Evolutionary conservation across 768 basidiomycete species (phyloP).

Genomic region (Rhodotorula babjevae): DNA sequence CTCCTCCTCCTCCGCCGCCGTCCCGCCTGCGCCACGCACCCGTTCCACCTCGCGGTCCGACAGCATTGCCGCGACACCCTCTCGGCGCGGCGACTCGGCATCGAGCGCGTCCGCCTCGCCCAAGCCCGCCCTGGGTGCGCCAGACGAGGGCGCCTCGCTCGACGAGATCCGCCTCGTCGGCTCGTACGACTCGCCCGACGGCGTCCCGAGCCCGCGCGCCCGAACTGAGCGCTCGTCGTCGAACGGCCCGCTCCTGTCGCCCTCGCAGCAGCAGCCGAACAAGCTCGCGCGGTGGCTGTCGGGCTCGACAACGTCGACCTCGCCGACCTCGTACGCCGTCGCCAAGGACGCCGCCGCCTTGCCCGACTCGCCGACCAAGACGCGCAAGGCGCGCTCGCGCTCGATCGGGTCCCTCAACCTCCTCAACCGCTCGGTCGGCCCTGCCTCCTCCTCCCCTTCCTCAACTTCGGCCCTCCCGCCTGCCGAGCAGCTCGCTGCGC

Average conservation of each 20-base stretch:
- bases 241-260: not conserved
- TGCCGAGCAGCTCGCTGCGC: too few species aligned
- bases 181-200: not conserved
- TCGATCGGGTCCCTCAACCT: constrained; percentile 27
- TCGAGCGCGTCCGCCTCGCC: too few species aligned
- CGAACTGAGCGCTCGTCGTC: not conserved
- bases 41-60: not conserved
- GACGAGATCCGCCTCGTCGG: constrained; percentile 4
- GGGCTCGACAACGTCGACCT: not conserved
- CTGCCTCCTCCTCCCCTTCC: too few species aligned
- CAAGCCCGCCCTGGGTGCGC: not conserved
- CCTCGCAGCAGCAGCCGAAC: not conserved
- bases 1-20: not conserved
- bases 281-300: constrained; percentile 2
- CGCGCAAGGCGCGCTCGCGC: constrained; percentile 6
- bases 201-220: not conserved
- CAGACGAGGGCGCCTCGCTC: not conserved
- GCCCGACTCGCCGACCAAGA: not conserved
- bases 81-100: too few species aligned
- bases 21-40: not conserved
- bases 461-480: not conserved
- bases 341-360: not conserved
- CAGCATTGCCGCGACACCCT: not conserved
- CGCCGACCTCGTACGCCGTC: not conserved
- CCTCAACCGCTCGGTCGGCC: not conserved